Conservation (phyloP, 148 eudicot species). For the Rhododendron simsii region DNA sequence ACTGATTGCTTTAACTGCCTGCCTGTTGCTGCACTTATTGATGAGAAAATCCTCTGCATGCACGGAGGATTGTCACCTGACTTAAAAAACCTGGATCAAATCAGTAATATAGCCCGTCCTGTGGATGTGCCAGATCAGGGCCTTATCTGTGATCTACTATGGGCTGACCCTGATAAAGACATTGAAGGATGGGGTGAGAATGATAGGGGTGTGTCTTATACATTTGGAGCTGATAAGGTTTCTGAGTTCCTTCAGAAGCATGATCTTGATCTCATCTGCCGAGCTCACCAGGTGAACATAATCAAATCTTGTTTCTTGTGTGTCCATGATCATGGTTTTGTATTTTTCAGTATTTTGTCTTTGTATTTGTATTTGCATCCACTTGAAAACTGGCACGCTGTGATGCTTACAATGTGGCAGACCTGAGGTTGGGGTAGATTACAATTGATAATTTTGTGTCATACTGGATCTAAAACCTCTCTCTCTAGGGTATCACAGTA, state of each 20-base stretch:
- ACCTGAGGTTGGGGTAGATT: not conserved
- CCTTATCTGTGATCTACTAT: constrained; percentile 62
- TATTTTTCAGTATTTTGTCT: not conserved
- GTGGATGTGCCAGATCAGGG: constrained; percentile 83
- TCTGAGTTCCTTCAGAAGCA: constrained; percentile 67
- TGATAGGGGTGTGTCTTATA: constrained; percentile 74
- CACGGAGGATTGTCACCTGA: constrained; percentile 80
- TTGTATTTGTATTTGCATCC: not conserved
- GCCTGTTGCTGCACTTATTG: constrained; percentile 78
- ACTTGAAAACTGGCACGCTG: not conserved
- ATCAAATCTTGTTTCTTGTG: not conserved
- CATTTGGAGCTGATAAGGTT: constrained; percentile 70
- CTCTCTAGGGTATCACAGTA: not conserved
- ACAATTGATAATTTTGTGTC: not conserved
- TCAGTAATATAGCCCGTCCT: constrained; percentile 69
- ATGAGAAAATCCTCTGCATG: constrained; percentile 83
- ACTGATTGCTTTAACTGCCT: constrained; percentile 74
- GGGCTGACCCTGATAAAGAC: constrained; percentile 83
- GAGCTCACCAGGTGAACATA: constrained; percentile 69
- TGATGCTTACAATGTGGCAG: not conserved
- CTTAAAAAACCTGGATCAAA: constrained; percentile 58
- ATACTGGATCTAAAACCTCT: not conserved
- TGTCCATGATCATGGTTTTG: not conserved
- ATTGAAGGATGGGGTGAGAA: constrained; percentile 80
- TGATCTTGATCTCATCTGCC: constrained; percentile 64